Conservation (phyloP, 164 flowering plant genomes). For the Malania oleifera region DNA sequence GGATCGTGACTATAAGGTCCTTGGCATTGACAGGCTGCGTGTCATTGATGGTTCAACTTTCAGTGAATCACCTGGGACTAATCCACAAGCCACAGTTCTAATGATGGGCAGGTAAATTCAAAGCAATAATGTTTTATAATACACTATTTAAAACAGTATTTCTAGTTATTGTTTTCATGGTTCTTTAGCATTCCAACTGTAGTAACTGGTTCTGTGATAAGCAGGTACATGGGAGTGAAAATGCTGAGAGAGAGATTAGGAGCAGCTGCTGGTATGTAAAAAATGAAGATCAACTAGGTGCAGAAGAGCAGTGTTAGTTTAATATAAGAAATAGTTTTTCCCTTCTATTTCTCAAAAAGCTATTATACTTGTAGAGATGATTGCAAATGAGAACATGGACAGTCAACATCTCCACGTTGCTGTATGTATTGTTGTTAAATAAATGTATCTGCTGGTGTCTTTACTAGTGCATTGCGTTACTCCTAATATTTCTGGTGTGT, state of each 20-base stretch:
- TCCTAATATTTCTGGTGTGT: too few relatives aligned
- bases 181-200: too few relatives aligned
- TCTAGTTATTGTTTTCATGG: neutral
- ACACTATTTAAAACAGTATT: too few relatives aligned
- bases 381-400: neutral
- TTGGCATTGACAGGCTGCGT: slow-evolving; percentile 57
- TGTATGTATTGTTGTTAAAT: neutral
- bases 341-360: slow-evolving; percentile 9
- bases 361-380: neutral
- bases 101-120: slow-evolving; percentile 79
- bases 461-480: neutral
- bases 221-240: slow-evolving; percentile 95
- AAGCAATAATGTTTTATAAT: too few relatives aligned
- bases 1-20: slow-evolving; percentile 37
- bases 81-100: slow-evolving; percentile 90
- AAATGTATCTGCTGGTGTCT: neutral
- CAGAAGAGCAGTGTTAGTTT: slow-evolving; percentile 1
- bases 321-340: neutral
- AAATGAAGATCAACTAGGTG: neutral
- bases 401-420: neutral
- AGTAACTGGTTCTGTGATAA: slow-evolving; percentile 9
- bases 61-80: slow-evolving; percentile 68
- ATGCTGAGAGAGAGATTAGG: slow-evolving; percentile 70
- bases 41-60: slow-evolving; percentile 72
- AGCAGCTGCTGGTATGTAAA: slow-evolving; percentile 43